Evolutionary conservation across 2,329 filamentous ascomycete species (phyloP).

Genomic region (Colletotrichum sp.): DNA sequence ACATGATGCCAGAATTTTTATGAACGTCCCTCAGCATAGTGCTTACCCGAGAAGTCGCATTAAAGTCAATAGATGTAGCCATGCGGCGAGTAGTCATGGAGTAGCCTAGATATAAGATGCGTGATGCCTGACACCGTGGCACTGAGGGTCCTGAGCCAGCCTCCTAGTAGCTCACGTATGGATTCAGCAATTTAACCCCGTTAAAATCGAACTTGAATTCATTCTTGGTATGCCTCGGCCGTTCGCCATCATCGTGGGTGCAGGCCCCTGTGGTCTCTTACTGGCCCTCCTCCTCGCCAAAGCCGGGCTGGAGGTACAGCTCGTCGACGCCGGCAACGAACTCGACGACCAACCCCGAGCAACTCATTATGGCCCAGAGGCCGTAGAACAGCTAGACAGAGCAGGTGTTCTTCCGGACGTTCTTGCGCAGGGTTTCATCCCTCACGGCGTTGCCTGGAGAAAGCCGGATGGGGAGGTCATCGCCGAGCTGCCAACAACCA

Average conservation of each 20-base stretch:
- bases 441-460: background rate
- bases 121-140: too few species aligned
- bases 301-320: background rate
- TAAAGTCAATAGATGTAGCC: background rate
- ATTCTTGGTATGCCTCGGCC: accelerated
- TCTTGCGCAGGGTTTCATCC: background rate
- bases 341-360: background rate
- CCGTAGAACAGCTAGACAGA: background rate
- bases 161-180: too few species aligned
- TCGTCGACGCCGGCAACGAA: background rate
- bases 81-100: too few species aligned
- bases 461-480: background rate
- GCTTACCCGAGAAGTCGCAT: background rate
- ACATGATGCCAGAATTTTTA: background rate
- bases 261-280: background rate
- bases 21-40: accelerated
- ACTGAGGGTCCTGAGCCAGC: too few species aligned
- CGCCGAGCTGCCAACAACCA: background rate
- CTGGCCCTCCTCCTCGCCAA: background rate
- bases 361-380: background rate
- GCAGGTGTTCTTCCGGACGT: background rate
- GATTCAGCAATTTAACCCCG: accelerated
- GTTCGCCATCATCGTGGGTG: background rate
- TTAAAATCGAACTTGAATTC: background rate
- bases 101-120: too few species aligned